These are phyloP conservation scores for Dalechampia spathulata DNA, from an alignment of 441 rosid species.

Conservation along the genomic window DNA sequence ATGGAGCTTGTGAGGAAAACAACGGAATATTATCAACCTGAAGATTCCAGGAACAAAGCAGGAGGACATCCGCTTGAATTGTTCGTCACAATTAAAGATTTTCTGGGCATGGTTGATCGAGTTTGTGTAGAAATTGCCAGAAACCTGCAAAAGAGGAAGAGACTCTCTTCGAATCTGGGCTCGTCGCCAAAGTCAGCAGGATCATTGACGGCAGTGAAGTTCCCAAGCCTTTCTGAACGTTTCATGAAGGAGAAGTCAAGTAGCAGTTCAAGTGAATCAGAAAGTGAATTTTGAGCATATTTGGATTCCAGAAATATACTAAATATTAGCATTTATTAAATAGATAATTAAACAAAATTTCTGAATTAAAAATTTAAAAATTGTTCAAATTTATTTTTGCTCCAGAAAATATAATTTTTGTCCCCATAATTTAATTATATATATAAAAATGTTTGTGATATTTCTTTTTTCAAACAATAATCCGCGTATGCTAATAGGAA, in stretches of 20 bases:
- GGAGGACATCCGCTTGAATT: slow-evolving; percentile 49
- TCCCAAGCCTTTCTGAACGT: slow-evolving; percentile 63
- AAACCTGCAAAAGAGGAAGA: slow-evolving; percentile 46
- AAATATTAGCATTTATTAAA: too few species aligned
- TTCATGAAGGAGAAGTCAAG: slow-evolving; percentile 36
- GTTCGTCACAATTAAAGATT: slow-evolving; percentile 67
- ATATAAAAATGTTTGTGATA: too few species aligned
- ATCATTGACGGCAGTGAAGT: slow-evolving; percentile 39
- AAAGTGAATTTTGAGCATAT: slow-evolving; percentile 49
- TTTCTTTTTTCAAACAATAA: too few species aligned
- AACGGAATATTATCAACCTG: slow-evolving; percentile 74
- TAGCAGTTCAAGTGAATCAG: slow-evolving; percentile 50
- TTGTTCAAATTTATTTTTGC: too few species aligned
- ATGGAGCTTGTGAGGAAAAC: slow-evolving; percentile 63
- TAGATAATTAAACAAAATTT: too few species aligned
- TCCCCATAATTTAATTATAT: too few species aligned
- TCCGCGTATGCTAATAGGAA: too few species aligned
- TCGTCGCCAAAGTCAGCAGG: too few species aligned
- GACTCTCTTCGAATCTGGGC: slow-evolving; percentile 20
- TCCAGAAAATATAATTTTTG: too few species aligned
- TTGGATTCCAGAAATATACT: too few species aligned
- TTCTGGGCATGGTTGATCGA: slow-evolving; percentile 71
- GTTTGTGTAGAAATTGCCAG: slow-evolving; percentile 66
- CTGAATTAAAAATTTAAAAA: too few species aligned
- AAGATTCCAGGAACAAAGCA: slow-evolving; percentile 47